These are phyloP conservation scores for Colletotrichum gloeosporioides DNA, from an alignment of 2,329 filamentous ascomycete species.

Conservation along the genomic window DNA sequence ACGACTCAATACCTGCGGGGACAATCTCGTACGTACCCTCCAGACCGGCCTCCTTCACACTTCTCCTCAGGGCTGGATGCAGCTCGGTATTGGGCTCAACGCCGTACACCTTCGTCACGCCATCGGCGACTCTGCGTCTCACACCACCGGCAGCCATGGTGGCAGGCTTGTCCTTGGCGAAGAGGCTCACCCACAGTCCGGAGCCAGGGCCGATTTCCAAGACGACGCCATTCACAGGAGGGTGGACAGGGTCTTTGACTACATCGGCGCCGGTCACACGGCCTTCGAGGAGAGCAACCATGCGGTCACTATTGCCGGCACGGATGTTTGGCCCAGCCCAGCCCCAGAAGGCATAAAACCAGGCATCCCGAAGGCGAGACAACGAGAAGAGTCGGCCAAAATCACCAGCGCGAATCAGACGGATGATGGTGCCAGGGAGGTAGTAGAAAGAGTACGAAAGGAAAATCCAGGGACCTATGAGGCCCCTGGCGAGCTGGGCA, in stretches of 20 bases:
- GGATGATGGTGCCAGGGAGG: slow-evolving; percentile 55
- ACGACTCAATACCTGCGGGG: slow-evolving; percentile 66
- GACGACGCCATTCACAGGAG: slow-evolving; percentile 55
- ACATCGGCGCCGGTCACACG: slow-evolving; percentile 43
- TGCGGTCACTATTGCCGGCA: slow-evolving; percentile 40
- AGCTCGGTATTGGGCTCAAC: slow-evolving; percentile 67
- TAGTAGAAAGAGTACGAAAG: slow-evolving; percentile 52
- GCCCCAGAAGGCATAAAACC: slow-evolving; percentile 69
- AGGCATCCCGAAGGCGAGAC: slow-evolving; percentile 48
- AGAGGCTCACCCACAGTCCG: slow-evolving; percentile 65
- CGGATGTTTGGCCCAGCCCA: slow-evolving; percentile 57
- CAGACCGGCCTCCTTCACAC: slow-evolving; percentile 57
- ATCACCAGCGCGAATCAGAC: slow-evolving; percentile 41
- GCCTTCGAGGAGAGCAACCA: slow-evolving; percentile 62
- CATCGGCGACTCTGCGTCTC: neutral
- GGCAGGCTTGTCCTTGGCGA: slow-evolving; percentile 32
- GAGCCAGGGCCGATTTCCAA: slow-evolving; percentile 68
- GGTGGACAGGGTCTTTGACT: slow-evolving; percentile 34
- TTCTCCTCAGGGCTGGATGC: slow-evolving; percentile 50
- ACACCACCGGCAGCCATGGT: neutral
- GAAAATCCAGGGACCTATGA: slow-evolving; percentile 59
- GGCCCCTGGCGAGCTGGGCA: slow-evolving; percentile 28
- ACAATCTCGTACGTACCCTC: slow-evolving; percentile 65
- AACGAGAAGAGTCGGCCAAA: slow-evolving; percentile 45
- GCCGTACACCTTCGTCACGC: slow-evolving; percentile 56